These are phyloP conservation scores for Kwoniella shivajii DNA, from an alignment of 1,284 basidiomycete genomes.

Conservation along the genomic window DNA sequence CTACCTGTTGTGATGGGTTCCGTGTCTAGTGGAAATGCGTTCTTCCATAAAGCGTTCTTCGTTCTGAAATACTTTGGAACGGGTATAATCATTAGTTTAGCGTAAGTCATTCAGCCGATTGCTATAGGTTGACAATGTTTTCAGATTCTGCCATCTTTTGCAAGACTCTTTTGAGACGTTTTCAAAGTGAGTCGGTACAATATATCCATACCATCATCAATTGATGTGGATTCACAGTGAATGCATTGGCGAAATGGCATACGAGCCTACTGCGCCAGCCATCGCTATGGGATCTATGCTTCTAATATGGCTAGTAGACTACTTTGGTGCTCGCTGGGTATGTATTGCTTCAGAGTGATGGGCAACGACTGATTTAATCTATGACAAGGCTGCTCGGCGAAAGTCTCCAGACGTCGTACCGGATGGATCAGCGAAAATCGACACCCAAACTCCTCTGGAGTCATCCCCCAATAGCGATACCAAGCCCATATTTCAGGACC, in stretches of 20 bases:
- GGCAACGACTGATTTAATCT: neutral
- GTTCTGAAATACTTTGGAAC: slow-evolving; percentile 15
- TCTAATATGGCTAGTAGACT: slow-evolving; percentile 14
- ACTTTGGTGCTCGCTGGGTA: slow-evolving; percentile 11
- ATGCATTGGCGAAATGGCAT: slow-evolving; percentile 15
- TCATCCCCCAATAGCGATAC: neutral
- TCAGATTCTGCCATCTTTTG: slow-evolving; percentile 15
- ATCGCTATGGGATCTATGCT: slow-evolving; percentile 18
- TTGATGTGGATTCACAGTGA: neutral
- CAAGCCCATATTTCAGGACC: slow-evolving; percentile 8
- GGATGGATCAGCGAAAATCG: no score
- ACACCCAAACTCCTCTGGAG: neutral
- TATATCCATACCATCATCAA: neutral
- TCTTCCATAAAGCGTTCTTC: slow-evolving; percentile 7
- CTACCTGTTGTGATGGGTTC: slow-evolving; percentile 10
- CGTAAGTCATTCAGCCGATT: slow-evolving; percentile 7
- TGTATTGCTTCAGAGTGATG: neutral
- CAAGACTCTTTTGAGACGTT: slow-evolving; percentile 17
- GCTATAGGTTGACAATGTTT: neutral
- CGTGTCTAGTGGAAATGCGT: neutral
- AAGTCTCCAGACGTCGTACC: neutral
- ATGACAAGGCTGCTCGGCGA: neutral
- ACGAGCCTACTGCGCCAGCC: slow-evolving; percentile 15
- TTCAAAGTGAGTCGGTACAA: slow-evolving; percentile 7
- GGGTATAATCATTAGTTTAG: slow-evolving; percentile 13